Evolutionary conservation across 495 filamentous ascomycete genomes (phyloP).

Genomic region (Aspergillus taichungensis): DNA sequence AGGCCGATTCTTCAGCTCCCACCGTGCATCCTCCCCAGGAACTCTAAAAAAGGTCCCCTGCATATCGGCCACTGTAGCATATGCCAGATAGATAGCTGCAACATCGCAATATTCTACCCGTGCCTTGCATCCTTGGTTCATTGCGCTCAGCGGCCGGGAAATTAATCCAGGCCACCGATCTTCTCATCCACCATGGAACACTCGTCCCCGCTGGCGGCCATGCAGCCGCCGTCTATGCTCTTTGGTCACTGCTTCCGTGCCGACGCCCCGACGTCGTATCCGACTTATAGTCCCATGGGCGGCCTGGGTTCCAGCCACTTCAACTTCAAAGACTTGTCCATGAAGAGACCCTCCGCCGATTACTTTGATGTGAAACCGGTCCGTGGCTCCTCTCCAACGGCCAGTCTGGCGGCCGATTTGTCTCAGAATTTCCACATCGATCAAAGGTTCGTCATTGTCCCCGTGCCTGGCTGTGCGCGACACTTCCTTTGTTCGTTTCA

Average conservation of each 20-base stretch:
- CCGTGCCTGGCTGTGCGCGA: neutral
- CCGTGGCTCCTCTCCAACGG: constrained; percentile 80
- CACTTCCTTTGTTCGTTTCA: neutral
- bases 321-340: constrained; percentile 65
- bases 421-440: constrained; percentile 96
- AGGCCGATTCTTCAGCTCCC: neutral
- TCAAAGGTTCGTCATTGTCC: constrained; percentile 54
- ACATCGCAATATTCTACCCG: neutral
- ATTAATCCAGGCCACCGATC: too few relatives aligned
- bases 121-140: too few relatives aligned
- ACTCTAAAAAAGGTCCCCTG: constrained; percentile 2
- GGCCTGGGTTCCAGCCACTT: constrained; percentile 55
- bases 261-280: constrained; percentile 43
- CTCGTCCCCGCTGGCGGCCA: constrained; percentile 88
- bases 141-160: too few relatives aligned
- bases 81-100: constrained; percentile 13
- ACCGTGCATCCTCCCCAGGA: constrained; percentile 7
- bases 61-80: constrained; percentile 13
- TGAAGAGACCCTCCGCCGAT: constrained; percentile 46
- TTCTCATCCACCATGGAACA: constrained; percentile 57
- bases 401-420: constrained; percentile 83
- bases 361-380: constrained; percentile 78
- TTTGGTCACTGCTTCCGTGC: constrained; percentile 46
- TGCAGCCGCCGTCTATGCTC: constrained; percentile 70
- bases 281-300: constrained; percentile 39